Evolutionary conservation across 2,329 filamentous ascomycete genomes (phyloP), one percentile per base, ranked within the genome.

Genomic region (Sporothrix mexicana): DNA sequence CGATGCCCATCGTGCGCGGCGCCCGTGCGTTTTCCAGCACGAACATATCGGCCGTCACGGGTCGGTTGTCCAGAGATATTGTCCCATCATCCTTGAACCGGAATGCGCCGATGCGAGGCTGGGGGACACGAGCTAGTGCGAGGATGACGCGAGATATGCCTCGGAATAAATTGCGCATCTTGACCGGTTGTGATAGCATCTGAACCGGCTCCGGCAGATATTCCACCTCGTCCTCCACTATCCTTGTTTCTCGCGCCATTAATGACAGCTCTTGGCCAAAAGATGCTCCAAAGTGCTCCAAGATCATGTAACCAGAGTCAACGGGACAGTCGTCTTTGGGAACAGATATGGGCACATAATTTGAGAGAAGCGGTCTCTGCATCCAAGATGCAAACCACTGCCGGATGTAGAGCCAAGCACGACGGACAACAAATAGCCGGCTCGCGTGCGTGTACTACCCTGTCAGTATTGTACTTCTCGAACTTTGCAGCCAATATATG

Each of bases 11-110:
- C 9, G 74, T 77, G 73, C 79, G 78, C 47, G 73, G 76, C 7
- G 78, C 77, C 64, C 79, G 79, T 13, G 80, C 75, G 75, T 80
- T 82, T n/a, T 80, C 81, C 10, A 81, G 74, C 3, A 80, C 78
- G 20, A 78, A 74, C 13, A 78, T 74, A 15, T 74, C 74, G 74
- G 76, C 78, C 70, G 75, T 47, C 6, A 74, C 47, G 2, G 75
- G 75, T 12, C 75, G 72, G 3, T 73, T 73, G 0, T 62, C 72
- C 20, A 76, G 72, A 0, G 72, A 20, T 7, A 74, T 73, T 3
- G 75, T 74, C 59, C 74, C 79, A 73, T 80, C 73, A 72, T 77
- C 73, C 1, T 64, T 47, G 74, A 78, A 59, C 43, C 74, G 72
- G 57, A 79, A 79, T 25, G 78, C 59, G 13, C 76, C 79, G 41